Evolutionary conservation across 768 basidiomycete genomes (phyloP).

Genomic region (Pholiota conissans): DNA sequence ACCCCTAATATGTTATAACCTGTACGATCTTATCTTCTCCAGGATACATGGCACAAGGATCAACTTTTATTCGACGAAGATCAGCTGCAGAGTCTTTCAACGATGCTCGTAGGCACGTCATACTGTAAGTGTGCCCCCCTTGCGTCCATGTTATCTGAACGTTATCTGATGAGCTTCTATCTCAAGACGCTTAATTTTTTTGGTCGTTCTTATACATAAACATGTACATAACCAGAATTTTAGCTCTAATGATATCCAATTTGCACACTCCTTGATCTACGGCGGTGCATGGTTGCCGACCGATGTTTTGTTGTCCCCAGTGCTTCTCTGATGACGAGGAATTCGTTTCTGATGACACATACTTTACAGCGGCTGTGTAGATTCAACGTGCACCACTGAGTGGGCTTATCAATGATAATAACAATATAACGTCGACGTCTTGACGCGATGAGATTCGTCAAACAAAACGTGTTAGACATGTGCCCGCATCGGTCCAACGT

Average conservation of each 20-base stretch:
- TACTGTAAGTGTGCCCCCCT: constrained; percentile 59
- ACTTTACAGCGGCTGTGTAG: background rate
- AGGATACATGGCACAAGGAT: constrained; percentile 94
- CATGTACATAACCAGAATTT: background rate
- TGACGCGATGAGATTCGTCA: background rate
- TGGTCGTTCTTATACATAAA: background rate
- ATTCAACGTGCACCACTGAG: background rate
- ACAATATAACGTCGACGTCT: background rate
- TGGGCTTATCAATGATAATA: background rate
- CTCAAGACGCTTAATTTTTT: constrained; percentile 15
- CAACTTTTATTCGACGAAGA: constrained; percentile 87
- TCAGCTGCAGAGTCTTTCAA: constrained; percentile 81
- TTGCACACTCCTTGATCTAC: background rate
- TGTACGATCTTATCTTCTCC: constrained; percentile 17
- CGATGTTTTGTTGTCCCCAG: background rate
- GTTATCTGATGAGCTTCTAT: constrained; percentile 5
- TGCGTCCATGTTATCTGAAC: background rate
- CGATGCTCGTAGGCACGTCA: constrained; percentile 88
- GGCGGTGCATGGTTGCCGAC: background rate
- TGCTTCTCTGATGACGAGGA: background rate
- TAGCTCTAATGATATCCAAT: background rate
- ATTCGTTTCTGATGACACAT: background rate
- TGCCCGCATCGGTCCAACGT: background rate
- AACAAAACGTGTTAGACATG: background rate
- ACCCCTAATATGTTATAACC: background rate